Conservation (phyloP, 2,329 filamentous ascomycete genomes). For the Pseudogymnoascus destructans region DNA sequence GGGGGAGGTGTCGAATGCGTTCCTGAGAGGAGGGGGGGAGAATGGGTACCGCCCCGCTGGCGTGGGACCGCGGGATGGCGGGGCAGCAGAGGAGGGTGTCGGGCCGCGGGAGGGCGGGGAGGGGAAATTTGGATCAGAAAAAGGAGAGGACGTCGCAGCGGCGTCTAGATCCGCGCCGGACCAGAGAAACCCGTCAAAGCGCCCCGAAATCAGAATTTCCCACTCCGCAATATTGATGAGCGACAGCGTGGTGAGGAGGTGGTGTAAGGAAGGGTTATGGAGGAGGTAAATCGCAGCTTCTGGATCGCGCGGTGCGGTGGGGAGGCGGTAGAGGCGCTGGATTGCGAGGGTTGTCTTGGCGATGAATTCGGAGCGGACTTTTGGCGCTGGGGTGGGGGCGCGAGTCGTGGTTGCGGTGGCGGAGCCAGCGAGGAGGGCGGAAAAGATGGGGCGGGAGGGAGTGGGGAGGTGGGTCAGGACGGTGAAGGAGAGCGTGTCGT, state of each 20-base stretch:
- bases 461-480: conserved; percentile 76
- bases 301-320: conserved; percentile 63
- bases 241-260: conserved; percentile 73
- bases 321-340: conserved; percentile 71
- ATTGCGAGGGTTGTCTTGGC: conserved; percentile 64
- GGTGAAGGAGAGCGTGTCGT: conserved; percentile 86
- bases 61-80: conserved; percentile 40
- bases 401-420: conserved; percentile 39
- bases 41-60: conserved; percentile 29
- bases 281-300: conserved; percentile 78
- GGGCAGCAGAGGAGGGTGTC: conserved; percentile 32
- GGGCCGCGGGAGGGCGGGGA: conserved; percentile 36
- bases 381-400: conserved; percentile 56
- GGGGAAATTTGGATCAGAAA: conserved; percentile 13
- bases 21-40: conserved; percentile 27
- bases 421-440: conserved; percentile 56
- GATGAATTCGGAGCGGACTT: conserved; percentile 58
- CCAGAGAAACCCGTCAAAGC: conserved; percentile 92
- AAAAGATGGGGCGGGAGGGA: conserved; percentile 68
- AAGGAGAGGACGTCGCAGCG: conserved; percentile 22
- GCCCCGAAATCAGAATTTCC: conserved; percentile 87
- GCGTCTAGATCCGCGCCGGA: conserved; percentile 64
- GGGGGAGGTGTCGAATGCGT: neutral
- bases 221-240: conserved; percentile 88
- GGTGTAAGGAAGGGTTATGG: conserved; percentile 68